Evolutionary conservation across 2,329 filamentous ascomycete species (phyloP), one percentile per base, ranked within the genome.

Genomic region (Arthroderma sp.): DNA sequence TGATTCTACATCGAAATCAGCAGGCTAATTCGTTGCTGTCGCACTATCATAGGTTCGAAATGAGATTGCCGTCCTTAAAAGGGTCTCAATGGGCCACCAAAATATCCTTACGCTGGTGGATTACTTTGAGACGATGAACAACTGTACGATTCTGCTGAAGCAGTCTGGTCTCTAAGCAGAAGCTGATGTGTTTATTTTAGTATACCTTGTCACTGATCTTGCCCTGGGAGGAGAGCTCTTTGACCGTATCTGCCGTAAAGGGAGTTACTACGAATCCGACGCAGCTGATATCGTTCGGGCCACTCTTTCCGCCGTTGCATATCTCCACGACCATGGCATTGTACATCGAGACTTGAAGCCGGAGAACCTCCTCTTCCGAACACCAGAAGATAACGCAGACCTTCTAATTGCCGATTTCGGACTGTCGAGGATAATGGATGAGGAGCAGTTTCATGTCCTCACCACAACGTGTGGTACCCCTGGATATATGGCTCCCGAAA

Each of bases 41-140:
- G 11, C 34, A 39, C 11, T 15, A 15, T 28, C 11, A 45, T 48
- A 94, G 86, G 86, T 94, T 48, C 83, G 91, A 51, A 98, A 98
- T 63, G 91, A 98, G 68, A 98, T 98, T 57, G 89, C 91, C 5
- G 87, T 98, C 28, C 74, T 98, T 54, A 96, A 96, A 66, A 83
- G 83, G 59, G 89, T 98, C n/a, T 96, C 89, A 1, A 94, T 98
- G 85, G 91, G 91, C 45, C 89, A 98, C 68, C 86, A 91, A 65
- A 98, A 98, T 62, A 96, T 98, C 62, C 71, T 98, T 50, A 98
- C 91, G 1, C 75, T 98, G 48, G 91, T 96, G 57, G 91, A 98
- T 70, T 98, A 96, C 68, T 98, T 98, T 61, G 91, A 98, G 70
- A 98, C 91, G 5, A 94, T 95, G 85, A 96, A 98, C 70, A 98